Evolutionary conservation across 345 rosid species (phyloP), one percentile per base, ranked within the genome.

Genomic region (Angophora floribunda): DNA sequence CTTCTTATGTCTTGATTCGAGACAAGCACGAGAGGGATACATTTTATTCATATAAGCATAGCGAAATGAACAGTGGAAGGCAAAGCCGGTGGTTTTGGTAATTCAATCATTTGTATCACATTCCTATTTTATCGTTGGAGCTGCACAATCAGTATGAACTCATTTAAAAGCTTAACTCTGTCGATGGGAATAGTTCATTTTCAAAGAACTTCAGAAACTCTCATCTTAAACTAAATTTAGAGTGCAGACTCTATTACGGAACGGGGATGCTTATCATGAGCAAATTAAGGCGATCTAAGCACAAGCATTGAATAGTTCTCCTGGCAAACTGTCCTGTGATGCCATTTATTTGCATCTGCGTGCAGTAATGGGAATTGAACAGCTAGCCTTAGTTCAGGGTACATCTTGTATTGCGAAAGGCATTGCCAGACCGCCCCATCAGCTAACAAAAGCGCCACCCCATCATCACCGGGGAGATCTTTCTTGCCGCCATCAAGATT

Each of bases 1-100:
- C 19, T 41, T 75, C 19, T 75, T 0, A 9, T 75, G 28, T 36
- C 82, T 75, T 41, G 49, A 75, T 36, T 75, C 26, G 13, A 19
- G 26, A 41, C 6, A 4, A 19, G 22, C 0, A 26, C 49, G 0
- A 75, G 49, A 75, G 26, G 82, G 7, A 75, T 19, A 41, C 0
- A 75, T 32, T 75, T 47, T 41, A 19, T 9, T 75, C 49, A 36
- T 13, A 75, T 36, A 41, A 75, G 82, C 82, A 75, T 36, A 10
- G 82, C 44, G 12, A 5, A 75, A 75, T 75, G 49, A 41, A 36
- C 19, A 19, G 49, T 0, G 7, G 24, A 19, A 75, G 82, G 82
- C 26, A 75, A 75, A 17, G 82, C 82, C 41, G 49, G 82, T 36
- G 49, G 82, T 36, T 75, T 67, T 19, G 80, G 82, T 41, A 17